These are phyloP conservation scores for Kalmanozyma brasiliensis DNA, from an alignment of 1,284 basidiomycete genomes.

Conservation along the genomic window DNA sequence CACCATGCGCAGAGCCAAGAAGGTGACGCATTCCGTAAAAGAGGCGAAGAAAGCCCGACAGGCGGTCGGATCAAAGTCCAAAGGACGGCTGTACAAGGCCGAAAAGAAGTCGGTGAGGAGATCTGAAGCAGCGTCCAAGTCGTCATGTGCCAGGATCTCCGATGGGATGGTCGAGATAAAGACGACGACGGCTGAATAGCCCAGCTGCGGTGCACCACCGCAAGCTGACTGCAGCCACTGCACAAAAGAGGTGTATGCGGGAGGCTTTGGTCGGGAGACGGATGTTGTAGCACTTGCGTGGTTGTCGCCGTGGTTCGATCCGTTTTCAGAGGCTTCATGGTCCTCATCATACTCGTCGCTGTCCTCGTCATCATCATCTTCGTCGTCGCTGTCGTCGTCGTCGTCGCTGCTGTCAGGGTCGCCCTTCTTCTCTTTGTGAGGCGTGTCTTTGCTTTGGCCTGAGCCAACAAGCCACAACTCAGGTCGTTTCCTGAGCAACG, in stretches of 20 bases:
- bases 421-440: neutral
- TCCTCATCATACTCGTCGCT: conserved; percentile 25
- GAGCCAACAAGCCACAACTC: conserved; percentile 61
- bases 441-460: neutral
- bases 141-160: conserved; percentile 66
- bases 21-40: conserved; percentile 77
- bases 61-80: conserved; percentile 67
- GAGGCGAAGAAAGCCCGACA: conserved; percentile 75
- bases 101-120: conserved; percentile 82
- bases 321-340: conserved; percentile 22
- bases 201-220: conserved; percentile 77
- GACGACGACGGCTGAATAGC: conserved; percentile 81
- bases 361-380: conserved; percentile 28
- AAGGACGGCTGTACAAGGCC: conserved; percentile 76
- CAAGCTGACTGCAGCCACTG: conserved; percentile 80
- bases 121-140: conserved; percentile 68
- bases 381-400: conserved; percentile 31
- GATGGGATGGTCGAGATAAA: conserved; percentile 81
- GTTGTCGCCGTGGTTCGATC: conserved; percentile 6
- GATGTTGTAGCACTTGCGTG: neutral
- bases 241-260: conserved; percentile 71
- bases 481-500: conserved; percentile 54
- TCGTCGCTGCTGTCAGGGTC: conserved; percentile 12
- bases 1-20: conserved; percentile 68
- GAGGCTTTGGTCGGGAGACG: conserved; percentile 17